Percentiles rank a stretch among this genome's conserved stretches.
These are phyloP conservation scores for Amaranthus hypochondriacus DNA, from an alignment of 148 eudicot species.

Conservation along the genomic window DNA sequence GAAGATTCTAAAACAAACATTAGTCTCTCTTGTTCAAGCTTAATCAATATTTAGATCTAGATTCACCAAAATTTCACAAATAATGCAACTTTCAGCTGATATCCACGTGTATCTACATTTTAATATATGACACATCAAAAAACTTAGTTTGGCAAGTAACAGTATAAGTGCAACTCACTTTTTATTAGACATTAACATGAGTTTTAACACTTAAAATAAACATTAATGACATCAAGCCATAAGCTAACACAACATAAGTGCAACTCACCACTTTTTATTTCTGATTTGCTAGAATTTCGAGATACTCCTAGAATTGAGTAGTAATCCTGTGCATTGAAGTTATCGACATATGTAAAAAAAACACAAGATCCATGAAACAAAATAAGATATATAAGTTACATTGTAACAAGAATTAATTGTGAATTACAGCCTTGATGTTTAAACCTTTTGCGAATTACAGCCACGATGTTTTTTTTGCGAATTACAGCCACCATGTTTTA, in stretches of 20 bases:
- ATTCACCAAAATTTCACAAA: not conserved
- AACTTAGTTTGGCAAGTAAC: not conserved
- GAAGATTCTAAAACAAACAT: not conserved
- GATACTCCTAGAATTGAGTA: constrained; percentile 88
- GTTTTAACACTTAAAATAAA: not conserved
- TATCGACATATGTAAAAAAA: not conserved
- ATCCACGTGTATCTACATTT: not conserved
- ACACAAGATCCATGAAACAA: not conserved
- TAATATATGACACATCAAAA: not conserved
- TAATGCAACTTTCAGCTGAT: not conserved
- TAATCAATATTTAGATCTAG: not conserved
- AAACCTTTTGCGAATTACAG: no score
- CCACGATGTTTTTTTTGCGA: no score
- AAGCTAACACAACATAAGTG: not conserved
- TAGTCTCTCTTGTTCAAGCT: not conserved
- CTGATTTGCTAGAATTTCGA: constrained; percentile 78
- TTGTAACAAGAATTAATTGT: not conserved
- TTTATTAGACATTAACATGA: not conserved
- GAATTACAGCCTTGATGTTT: no score
- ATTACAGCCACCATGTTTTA: no score
- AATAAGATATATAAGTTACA: not conserved
- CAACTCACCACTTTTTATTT: constrained; percentile 84
- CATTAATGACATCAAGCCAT: not conserved
- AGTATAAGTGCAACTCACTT: not conserved
- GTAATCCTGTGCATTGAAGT: constrained; percentile 55